Base-by-base conservation (phyloP, 805 yeast genomes). In the Teunomyces stri region DNA sequence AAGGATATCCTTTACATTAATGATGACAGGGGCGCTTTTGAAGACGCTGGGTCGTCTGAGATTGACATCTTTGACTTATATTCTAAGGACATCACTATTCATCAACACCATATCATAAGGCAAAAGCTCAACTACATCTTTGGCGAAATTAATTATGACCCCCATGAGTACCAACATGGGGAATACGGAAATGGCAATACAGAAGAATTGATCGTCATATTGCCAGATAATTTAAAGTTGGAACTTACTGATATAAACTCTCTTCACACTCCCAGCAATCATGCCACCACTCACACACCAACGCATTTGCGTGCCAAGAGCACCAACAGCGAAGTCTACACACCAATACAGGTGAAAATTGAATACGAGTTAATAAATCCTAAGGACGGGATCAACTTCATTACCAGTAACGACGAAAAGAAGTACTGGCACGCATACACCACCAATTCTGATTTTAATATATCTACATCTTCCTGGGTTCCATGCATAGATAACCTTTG, bases 391-490 rank as follows among this genome's bases (percentile, higher is more conserved):
- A 65, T 94, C 12, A 75, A 78, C 43, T 94, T 94, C 62, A 82
- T 84, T 31, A 87, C 89, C 12, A 62, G 66, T 9, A 71, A 76
- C 41, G 70, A 83, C 1, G 72, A 74, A 51, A 62, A 74, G 48
- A 64, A 70, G 30, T 66, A 69, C 41, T 89, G 96, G 96, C 94
- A 85, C 58, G 95, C 89, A 2, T 90, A 87, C 64, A 92, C 98
- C 0, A 74, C 81, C 1, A 91, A 92, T 59, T 76, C 88, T 4
- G 90, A 89, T 25, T 66, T 84, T 39, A 89, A 89, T 13, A 76
- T 86, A 3, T 81, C 94, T 12, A 87, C 98, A 0, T 88, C 96
- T 2, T 85, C 90, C n/a, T 94, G 99, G 99, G 87, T 94, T 42
- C 99, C 99, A 0, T 94, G 99, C 61, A 77, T 94, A 5, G 97